Evolutionary conservation across 805 yeast genomes (phyloP), one percentile per base, ranked within the genome.

Genomic region (Ogataea trehaloabstinens): DNA sequence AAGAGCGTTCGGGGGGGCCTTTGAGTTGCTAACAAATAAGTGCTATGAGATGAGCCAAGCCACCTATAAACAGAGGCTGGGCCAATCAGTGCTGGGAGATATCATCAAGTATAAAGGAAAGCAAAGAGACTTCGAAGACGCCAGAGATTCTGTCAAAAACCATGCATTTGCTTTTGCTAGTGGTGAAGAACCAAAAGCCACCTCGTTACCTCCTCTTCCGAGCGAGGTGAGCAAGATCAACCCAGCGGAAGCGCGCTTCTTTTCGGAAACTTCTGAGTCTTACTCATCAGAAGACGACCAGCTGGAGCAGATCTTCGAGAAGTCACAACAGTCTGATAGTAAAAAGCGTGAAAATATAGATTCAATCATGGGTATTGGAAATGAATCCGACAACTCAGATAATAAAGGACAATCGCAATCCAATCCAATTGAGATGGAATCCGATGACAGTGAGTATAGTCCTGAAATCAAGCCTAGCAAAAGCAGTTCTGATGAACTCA

Each of bases 1-100:
- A 55, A 80, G 87, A 50, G 87, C 96, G 0, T 89, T 91, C 65
- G 81, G 82, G 13, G 95, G 95, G 28, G 96, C 96, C 0, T 89
- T 72, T 64, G 93, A 85, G 54, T 57, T 88, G 38, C 64, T 89
- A 24, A 76, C 80, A 0, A 83, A 82, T 49, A 77, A 80, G 48
- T 86, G 95, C 56, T 87, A 82, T 59, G 85, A 79, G 31, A 64
- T 88, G 62, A 75, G 85, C 51, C 61, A 65, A 11, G 78, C 87
- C 0, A 67, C 85, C 0, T 83, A 81, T 53, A 82, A 77, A 51
- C 71, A 75, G 38, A 66, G 95, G 42, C 50, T 79, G 5, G 90
- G 88, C 0, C 77, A 76, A 60, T 82, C 87, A 49, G 80, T 88
- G 5, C 63, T 88, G 38, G 95, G 95, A 2, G 85, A 83, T 45